Base-by-base conservation (phyloP, 129 eudicot genomes). In the Chrysanthemum lavandulifolium region DNA sequence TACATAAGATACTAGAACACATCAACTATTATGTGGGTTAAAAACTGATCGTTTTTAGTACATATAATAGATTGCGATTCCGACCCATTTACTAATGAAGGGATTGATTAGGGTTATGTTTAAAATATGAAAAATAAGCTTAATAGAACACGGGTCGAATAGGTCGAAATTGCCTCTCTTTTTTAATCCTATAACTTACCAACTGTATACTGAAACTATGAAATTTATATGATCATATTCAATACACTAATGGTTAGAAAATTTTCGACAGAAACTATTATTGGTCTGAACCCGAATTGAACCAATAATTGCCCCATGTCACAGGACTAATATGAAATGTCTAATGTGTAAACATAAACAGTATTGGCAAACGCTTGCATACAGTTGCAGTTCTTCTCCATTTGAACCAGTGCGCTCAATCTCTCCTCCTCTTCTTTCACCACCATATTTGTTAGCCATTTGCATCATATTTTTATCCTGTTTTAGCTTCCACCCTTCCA, bases 371-470 rank as follows among this genome's bases (percentile, higher is more conserved):
- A 68, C 70, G 83, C 87, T 62, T 67, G 80, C 87, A 64, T 77
- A 91, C 97, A 88, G 80, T 80, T 84, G 97, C 59, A 91, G 66
- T 79, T 91, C 97, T 83, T 85, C 96, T 58, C 89, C 93, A 71
- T 91, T 91, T 5, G 97, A 88, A 48, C 97, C 97, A 0, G 92
- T 86, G 45, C 96, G 89, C 67, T 88, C 96, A 51, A 84, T 89
- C 71, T 86, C 96, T 52, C 98, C 91, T 60, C 97, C 92, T 80
- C 85, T 91, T 58, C 94, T 94, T 73, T 92, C 96, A 76, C 81
- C 43, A 55, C 84, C 80, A 47, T 80, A 80, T 82, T 86, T 79
- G 84, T 73, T 80, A 8, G 62, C 71, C 87, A 79, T 83, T 33
- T 88, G 92, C 81, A 76, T 75, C 72, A 86, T 64, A 75, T 85